phyloP scores from a whole-genome alignment of 208 protist species.

The Trypanosoma lewisi region DNA sequence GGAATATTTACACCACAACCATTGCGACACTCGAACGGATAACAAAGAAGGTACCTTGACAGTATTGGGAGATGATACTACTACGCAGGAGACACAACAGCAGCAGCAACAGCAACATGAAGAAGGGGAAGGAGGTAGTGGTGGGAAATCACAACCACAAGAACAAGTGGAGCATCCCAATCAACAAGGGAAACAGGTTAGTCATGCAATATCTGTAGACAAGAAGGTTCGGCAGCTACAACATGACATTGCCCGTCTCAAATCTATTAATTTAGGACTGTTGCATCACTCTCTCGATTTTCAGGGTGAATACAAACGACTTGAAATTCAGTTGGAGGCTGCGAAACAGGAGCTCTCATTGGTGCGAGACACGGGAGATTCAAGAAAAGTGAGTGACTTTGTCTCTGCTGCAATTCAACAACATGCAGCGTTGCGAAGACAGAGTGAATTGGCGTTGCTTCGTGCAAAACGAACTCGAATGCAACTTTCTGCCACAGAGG shows the following conservation, averaged over 20 bases:
- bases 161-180: neutral
- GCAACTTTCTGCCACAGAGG: slow-evolving; percentile 79
- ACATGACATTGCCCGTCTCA: slow-evolving; percentile 75
- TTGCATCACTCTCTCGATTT: slow-evolving; percentile 77
- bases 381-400: slow-evolving; percentile 71
- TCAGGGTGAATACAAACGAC: slow-evolving; percentile 53
- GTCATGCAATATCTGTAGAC: neutral
- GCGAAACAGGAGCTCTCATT: slow-evolving; percentile 71
- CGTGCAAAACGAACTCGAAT: slow-evolving; percentile 65
- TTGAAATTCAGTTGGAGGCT: slow-evolving; percentile 68
- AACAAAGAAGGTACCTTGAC: neutral
- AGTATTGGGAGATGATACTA: neutral
- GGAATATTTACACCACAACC: slow-evolving; percentile 42
- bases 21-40: slow-evolving; percentile 10
- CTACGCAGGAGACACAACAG: slow-evolving; percentile 1
- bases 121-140: neutral
- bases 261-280: slow-evolving; percentile 86
- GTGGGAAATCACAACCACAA: neutral
- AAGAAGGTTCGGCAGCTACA: slow-evolving; percentile 33
- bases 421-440: slow-evolving; percentile 70
- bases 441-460: slow-evolving; percentile 78
- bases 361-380: slow-evolving; percentile 62
- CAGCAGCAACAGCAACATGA: slow-evolving; percentile 3
- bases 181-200: neutral
- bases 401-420: slow-evolving; percentile 80